Percentiles rank a stretch among this genome's conserved stretches.
Evolutionary conservation across 2,329 filamentous ascomycete genomes (phyloP).

Genomic region (Madurella fahalii): DNA sequence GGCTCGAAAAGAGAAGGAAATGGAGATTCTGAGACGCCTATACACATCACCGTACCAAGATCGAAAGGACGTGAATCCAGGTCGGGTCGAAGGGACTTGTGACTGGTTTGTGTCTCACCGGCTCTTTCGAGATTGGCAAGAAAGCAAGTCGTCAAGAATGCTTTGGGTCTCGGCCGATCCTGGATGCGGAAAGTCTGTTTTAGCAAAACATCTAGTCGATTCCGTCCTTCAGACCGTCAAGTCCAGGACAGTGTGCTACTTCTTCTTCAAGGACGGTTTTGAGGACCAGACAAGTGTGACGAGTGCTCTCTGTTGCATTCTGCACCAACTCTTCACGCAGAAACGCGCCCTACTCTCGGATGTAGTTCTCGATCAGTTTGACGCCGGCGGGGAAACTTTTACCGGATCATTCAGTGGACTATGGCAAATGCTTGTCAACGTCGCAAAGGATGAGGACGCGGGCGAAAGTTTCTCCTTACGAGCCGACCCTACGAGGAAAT

Average conservation of each 20-base stretch:
- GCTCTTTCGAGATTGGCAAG: too few relatives aligned
- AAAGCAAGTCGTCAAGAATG: too few relatives aligned
- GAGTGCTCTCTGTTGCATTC: conserved; percentile 25
- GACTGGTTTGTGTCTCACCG: conserved; percentile 30
- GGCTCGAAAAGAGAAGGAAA: not conserved
- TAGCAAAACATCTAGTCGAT: conserved; percentile 30
- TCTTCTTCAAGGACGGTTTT: conserved; percentile 35
- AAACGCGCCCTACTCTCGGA: conserved; percentile 1
- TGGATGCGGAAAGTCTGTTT: conserved; percentile 35
- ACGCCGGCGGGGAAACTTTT: conserved; percentile 11
- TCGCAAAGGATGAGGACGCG: not conserved
- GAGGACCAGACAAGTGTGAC: conserved; percentile 19
- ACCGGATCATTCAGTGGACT: conserved; percentile 16
- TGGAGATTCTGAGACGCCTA: not conserved
- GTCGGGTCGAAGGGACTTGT: conserved; percentile 30
- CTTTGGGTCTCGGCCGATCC: conserved; percentile 24
- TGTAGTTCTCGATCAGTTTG: conserved; percentile 1
- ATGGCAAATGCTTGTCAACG: conserved; percentile 19
- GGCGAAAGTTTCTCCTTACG: conserved; percentile 33
- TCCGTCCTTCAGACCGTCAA: conserved; percentile 24
- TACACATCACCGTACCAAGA: conserved; percentile 22
- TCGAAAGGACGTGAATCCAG: conserved; percentile 29
- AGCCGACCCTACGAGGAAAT: conserved; percentile 31
- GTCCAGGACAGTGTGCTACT: conserved; percentile 30
- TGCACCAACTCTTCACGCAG: conserved; percentile 29